Percentiles rank a stretch among this genome's conserved stretches.
Conservation (phyloP, 1,139 yeast species). For the Taphrina betulina region DNA sequence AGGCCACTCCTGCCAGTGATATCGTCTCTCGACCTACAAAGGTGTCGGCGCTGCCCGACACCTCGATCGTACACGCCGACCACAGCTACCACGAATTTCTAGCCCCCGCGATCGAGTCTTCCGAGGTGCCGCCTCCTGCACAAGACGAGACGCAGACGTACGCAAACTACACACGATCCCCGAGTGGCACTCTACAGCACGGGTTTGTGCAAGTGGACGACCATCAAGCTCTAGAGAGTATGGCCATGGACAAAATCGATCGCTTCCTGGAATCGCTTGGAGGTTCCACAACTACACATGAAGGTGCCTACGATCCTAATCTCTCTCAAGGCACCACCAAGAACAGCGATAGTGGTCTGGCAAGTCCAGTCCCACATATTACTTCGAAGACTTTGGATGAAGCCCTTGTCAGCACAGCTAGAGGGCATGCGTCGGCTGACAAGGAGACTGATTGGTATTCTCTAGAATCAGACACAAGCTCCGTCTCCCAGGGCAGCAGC, state of each 20-base stretch:
- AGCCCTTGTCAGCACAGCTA: no score
- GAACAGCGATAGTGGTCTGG: not conserved
- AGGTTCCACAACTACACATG: not conserved
- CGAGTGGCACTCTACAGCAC: no score
- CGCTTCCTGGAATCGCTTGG: conserved; percentile 17
- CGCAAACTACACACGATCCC: not conserved
- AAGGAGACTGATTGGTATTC: no score
- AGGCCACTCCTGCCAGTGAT: not conserved
- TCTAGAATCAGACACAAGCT: no score
- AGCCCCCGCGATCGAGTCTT: not conserved
- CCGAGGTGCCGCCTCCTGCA: not conserved
- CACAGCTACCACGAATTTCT: conserved; percentile 1
- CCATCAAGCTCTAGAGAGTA: conserved; percentile 6
- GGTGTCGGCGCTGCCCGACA: not conserved
- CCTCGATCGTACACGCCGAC: conserved; percentile 4
- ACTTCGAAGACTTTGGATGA: no score
- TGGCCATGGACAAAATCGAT: conserved; percentile 26
- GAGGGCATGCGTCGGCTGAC: no score
- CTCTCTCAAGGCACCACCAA: no score
- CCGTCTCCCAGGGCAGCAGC: no score
- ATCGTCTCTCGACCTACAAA: not conserved
- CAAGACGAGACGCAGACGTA: not conserved
- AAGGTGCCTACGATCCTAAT: not conserved
- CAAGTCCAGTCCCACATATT: not conserved
- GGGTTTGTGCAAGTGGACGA: conserved; percentile 27